phyloP scores from a whole-genome alignment of 192 early-diverging fungal species.

The Entomortierella parvispora region DNA sequence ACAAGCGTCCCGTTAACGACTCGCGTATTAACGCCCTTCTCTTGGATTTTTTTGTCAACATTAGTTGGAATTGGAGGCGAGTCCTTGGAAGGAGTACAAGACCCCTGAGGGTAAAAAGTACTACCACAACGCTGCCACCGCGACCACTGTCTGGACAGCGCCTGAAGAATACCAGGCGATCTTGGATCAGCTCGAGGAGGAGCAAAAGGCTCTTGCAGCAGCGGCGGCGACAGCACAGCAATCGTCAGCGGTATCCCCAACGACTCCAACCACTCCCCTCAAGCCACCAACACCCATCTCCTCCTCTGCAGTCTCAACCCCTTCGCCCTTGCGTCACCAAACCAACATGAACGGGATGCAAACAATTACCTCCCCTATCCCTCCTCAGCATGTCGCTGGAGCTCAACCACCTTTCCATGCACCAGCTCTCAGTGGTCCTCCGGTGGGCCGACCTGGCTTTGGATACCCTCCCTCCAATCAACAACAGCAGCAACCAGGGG shows the following conservation, averaged over 20 bases:
- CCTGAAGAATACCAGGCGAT: constrained; percentile 77
- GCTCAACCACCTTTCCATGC: not conserved
- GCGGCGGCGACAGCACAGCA: not conserved
- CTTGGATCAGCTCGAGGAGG: constrained; percentile 47
- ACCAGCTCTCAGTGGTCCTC: not conserved
- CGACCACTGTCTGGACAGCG: constrained; percentile 88
- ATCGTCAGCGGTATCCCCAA: not conserved
- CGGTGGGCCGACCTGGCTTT: not conserved
- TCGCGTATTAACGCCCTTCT: not conserved
- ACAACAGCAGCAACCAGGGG: constrained; percentile 15
- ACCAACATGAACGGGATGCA: constrained; percentile 9
- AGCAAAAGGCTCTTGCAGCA: constrained; percentile 18
- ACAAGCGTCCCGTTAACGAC: too few relatives aligned
- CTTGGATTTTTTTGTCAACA: too few relatives aligned
- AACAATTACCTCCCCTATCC: too few relatives aligned
- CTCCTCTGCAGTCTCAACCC: constrained; percentile 25
- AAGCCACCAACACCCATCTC: constrained; percentile 19
- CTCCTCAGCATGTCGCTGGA: too few relatives aligned
- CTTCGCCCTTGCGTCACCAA: constrained; percentile 33
- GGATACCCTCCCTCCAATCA: constrained; percentile 7
- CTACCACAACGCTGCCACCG: constrained; percentile 82
- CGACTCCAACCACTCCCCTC: not conserved
- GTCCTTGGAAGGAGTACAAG: constrained; percentile 89
- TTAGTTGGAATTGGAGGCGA: constrained; percentile 64
- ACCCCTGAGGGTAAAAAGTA: constrained; percentile 83